Conservation (phyloP, 1,284 basidiomycete genomes). For the Leucoagaricus sp. region DNA sequence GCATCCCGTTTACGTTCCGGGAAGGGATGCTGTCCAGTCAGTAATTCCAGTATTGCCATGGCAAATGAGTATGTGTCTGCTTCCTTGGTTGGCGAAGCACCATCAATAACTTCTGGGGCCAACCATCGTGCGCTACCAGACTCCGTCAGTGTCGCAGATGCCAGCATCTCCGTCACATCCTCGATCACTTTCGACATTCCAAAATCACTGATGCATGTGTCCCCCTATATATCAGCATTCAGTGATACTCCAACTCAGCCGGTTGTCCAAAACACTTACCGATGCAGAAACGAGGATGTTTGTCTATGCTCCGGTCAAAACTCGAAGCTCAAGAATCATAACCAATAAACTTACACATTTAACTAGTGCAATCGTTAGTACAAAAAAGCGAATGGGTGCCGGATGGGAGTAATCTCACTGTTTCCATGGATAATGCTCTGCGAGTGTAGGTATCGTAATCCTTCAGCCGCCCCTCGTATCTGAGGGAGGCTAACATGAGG, state of each 20-base stretch:
- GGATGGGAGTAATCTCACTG: conserved; percentile 35
- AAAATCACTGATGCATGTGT: conserved; percentile 59
- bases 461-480: conserved; percentile 51
- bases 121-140: conserved; percentile 53
- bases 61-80: conserved; percentile 57
- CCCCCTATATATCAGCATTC: conserved; percentile 33
- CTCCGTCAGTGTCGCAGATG: conserved; percentile 44
- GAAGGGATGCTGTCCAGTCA: conserved; percentile 51
- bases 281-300: conserved; percentile 55
- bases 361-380: conserved; percentile 33
- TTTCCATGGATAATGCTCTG: conserved; percentile 55
- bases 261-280: conserved; percentile 18
- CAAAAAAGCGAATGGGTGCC: neutral
- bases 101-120: conserved; percentile 55
- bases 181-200: conserved; percentile 61
- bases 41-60: conserved; percentile 57
- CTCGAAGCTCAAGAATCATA: neutral
- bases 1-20: conserved; percentile 46
- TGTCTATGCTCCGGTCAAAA: conserved; percentile 34
- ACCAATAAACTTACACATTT: conserved; percentile 50
- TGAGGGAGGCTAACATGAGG: conserved; percentile 21
- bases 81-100: conserved; percentile 40
- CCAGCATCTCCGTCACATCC: conserved; percentile 48
- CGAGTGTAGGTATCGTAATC: conserved; percentile 53
- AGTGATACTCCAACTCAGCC: neutral